These are phyloP conservation scores for Yamadazyma trypodendri DNA, from an alignment of 1,139 yeast genomes.

Conservation along the genomic window DNA sequence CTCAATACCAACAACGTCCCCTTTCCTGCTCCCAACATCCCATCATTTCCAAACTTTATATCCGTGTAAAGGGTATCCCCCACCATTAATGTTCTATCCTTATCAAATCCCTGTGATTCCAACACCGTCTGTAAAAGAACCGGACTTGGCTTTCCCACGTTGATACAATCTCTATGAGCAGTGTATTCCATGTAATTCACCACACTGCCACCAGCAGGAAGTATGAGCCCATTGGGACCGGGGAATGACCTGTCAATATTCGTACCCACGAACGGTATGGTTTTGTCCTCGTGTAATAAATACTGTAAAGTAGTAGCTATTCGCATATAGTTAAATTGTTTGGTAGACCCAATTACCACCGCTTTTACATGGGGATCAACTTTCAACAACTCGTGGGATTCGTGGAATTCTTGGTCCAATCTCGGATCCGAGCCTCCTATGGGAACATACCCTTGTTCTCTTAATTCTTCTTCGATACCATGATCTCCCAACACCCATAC, in stretches of 20 bases:
- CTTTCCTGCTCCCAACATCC: constrained; percentile 28
- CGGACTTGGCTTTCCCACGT: constrained; percentile 42
- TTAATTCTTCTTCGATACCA: constrained; percentile 76
- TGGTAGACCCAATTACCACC: constrained; percentile 43
- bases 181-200: constrained; percentile 41
- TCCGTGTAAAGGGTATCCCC: constrained; percentile 48
- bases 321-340: constrained; percentile 37
- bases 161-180: constrained; percentile 29
- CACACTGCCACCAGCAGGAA: constrained; percentile 46
- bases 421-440: constrained; percentile 69
- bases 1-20: constrained; percentile 36
- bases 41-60: constrained; percentile 45
- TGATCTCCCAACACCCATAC: constrained; percentile 84
- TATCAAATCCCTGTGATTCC: constrained; percentile 26
- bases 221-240: constrained; percentile 35
- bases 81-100: constrained; percentile 33
- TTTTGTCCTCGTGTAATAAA: constrained; percentile 30
- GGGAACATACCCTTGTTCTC: constrained; percentile 62
- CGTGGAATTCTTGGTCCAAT: constrained; percentile 29
- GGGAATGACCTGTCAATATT: constrained; percentile 44
- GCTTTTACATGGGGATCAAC: constrained; percentile 43
- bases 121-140: constrained; percentile 32
- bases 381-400: constrained; percentile 45
- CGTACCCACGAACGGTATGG: constrained; percentile 39
- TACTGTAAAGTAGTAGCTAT: constrained; percentile 41